phyloP scores from a whole-genome alignment of 345 rosid genomes.

The Lepidium sativum region DNA sequence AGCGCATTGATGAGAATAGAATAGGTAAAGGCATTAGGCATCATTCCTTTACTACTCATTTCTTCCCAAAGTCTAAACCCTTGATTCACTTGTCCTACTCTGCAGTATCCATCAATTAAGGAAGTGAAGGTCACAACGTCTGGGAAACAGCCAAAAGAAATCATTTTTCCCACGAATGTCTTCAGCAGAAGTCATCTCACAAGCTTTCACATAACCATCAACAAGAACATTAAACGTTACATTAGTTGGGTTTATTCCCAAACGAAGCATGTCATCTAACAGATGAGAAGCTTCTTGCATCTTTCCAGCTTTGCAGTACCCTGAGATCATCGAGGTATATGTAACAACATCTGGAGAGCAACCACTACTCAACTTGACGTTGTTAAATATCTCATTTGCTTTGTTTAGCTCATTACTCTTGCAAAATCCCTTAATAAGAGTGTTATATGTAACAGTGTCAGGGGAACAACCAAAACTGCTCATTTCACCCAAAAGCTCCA shows the following conservation, averaged over 20 bases:
- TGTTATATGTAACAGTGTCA: constrained; percentile 61
- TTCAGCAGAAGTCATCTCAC: constrained; percentile 48
- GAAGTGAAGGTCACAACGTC: constrained; percentile 79
- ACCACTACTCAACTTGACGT: constrained; percentile 28
- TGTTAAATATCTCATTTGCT: constrained; percentile 43
- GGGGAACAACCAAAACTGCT: constrained; percentile 52
- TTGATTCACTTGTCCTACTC: constrained; percentile 51
- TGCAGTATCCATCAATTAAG: constrained; percentile 78
- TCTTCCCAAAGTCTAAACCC: constrained; percentile 62
- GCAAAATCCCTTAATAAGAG: constrained; percentile 68
- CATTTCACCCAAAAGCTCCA: constrained; percentile 53
- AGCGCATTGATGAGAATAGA: constrained; percentile 57
- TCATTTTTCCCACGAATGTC: constrained; percentile 44
- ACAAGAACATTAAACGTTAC: constrained; percentile 73
- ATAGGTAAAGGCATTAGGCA: constrained; percentile 66
- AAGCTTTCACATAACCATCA: constrained; percentile 69
- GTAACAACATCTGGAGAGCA: constrained; percentile 53
- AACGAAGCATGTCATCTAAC: constrained; percentile 50
- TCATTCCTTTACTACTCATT: constrained; percentile 46
- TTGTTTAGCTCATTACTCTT: constrained; percentile 46
- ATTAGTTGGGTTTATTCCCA: constrained; percentile 43
- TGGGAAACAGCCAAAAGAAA: constrained; percentile 39
- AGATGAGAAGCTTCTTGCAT: constrained; percentile 53
- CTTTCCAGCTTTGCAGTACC: constrained; percentile 64
- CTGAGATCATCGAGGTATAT: constrained; percentile 73